Conservation (phyloP, 306 rosid species). For the Citrullus amarus region DNA sequence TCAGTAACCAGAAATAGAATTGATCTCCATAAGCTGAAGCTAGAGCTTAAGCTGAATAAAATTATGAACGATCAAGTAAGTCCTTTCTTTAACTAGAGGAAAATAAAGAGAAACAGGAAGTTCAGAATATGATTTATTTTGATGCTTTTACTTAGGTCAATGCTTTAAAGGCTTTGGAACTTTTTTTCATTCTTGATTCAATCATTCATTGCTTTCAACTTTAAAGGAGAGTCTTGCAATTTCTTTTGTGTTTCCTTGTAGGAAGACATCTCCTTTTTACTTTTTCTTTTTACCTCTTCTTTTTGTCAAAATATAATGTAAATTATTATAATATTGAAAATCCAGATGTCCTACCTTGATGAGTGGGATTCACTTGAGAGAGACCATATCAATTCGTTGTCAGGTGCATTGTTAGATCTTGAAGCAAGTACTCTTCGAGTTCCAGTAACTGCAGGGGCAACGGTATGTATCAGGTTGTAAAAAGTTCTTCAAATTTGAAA, state of each 20-base stretch:
- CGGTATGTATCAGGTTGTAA: constrained; percentile 31
- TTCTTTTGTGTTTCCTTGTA: not conserved
- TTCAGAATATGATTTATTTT: not conserved
- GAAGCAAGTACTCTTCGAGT: constrained; percentile 94
- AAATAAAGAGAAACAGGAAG: not conserved
- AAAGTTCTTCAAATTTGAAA: constrained; percentile 7
- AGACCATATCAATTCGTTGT: constrained; percentile 60
- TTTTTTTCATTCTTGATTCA: not conserved
- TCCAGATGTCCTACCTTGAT: constrained; percentile 74
- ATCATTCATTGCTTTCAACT: not conserved
- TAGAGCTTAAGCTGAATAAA: constrained; percentile 63
- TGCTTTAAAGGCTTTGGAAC: not conserved
- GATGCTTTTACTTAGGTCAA: not conserved
- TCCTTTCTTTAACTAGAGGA: constrained; percentile 19
- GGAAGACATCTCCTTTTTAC: not conserved
- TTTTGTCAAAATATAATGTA: not conserved
- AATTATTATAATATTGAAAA: not conserved
- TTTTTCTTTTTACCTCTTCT: not conserved
- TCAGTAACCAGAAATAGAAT: constrained; percentile 65
- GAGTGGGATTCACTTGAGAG: constrained; percentile 76
- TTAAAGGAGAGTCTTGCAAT: not conserved
- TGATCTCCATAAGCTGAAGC: constrained; percentile 66
- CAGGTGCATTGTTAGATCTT: constrained; percentile 83
- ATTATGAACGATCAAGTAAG: constrained; percentile 71
- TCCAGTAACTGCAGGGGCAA: constrained; percentile 76